Conservation (phyloP, 441 rosid genomes). For the Pelargonium myrrhifolium region DNA sequence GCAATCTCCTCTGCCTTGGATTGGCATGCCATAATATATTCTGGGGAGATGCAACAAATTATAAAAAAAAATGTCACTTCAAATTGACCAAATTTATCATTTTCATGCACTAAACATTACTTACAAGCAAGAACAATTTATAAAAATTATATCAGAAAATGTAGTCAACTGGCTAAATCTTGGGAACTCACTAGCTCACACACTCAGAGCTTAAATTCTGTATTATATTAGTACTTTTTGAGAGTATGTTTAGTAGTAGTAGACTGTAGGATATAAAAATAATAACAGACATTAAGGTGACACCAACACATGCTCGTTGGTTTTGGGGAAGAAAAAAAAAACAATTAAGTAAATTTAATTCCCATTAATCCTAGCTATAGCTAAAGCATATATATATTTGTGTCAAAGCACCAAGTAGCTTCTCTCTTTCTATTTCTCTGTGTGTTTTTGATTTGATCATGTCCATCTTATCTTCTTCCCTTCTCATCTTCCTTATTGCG, state of each 20-base stretch:
- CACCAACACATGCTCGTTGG: conserved; percentile 2
- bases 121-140: too few relatives aligned
- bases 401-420: conserved; percentile 2
- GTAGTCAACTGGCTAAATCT: too few relatives aligned
- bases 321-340: neutral
- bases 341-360: neutral
- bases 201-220: neutral
- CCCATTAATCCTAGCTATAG: too few relatives aligned
- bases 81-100: too few relatives aligned
- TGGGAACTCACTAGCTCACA: too few relatives aligned
- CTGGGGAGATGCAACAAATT: neutral
- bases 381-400: conserved; percentile 1
- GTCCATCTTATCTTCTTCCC: neutral
- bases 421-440: neutral
- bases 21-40: neutral
- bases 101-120: too few relatives aligned
- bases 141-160: too few relatives aligned
- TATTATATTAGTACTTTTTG: neutral
- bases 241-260: neutral
- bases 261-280: neutral
- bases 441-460: neutral
- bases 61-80: too few relatives aligned
- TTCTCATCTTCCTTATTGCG: neutral
- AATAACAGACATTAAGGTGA: neutral
- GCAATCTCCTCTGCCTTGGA: conserved; percentile 1